These are phyloP conservation scores for Beauveria caledonica DNA, from an alignment of 2,329 filamentous ascomycete species.

Conservation along the genomic window DNA sequence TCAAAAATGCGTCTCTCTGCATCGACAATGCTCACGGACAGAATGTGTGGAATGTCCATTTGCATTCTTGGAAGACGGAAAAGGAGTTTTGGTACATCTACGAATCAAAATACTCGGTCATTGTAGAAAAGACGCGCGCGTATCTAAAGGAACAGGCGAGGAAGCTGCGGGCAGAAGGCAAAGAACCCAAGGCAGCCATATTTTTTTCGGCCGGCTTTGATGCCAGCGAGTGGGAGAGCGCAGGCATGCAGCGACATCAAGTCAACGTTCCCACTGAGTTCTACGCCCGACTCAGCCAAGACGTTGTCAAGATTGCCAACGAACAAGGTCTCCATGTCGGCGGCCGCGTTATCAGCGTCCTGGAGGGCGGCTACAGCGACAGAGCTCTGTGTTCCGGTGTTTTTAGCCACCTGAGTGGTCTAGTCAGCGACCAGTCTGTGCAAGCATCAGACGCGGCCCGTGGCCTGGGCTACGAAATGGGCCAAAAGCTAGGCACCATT, in stretches of 20 bases:
- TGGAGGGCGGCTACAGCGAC: constrained; percentile 95
- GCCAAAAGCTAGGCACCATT: constrained; percentile 38
- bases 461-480: constrained; percentile 52
- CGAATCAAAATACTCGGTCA: constrained; percentile 62
- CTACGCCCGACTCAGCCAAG: constrained; percentile 82
- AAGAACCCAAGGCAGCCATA: constrained; percentile 71
- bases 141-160: constrained; percentile 70
- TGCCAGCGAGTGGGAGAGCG: constrained; percentile 87
- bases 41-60: constrained; percentile 91
- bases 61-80: constrained; percentile 76
- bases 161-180: constrained; percentile 49
- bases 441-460: constrained; percentile 19
- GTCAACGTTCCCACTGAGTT: constrained; percentile 96
- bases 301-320: constrained; percentile 72
- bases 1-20: constrained; percentile 88
- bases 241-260: constrained; percentile 89
- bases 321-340: constrained; percentile 72
- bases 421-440: constrained; percentile 50
- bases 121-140: constrained; percentile 72
- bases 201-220: constrained; percentile 97
- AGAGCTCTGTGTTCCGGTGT: constrained; percentile 82
- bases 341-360: constrained; percentile 81
- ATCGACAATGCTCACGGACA: constrained; percentile 92
- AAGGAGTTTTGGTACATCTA: constrained; percentile 88
- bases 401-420: constrained; percentile 79